Evolutionary conservation across 331 rosid genomes (phyloP).

Genomic region (Cydonia oblonga): DNA sequence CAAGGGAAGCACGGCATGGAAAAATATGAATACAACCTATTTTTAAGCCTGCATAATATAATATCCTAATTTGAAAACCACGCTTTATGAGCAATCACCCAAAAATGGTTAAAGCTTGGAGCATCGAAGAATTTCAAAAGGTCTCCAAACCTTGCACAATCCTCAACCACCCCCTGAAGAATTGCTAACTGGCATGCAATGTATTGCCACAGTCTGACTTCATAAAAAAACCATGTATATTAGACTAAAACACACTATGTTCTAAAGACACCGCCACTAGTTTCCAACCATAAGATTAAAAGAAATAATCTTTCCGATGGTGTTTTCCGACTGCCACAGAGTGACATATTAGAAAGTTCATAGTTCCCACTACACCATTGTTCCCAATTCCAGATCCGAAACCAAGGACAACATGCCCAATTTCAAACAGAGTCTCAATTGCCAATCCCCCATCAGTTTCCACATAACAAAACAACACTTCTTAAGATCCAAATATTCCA

Average conservation of each 20-base stretch:
- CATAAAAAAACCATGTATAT: background rate
- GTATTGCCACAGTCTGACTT: background rate
- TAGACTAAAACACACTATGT: background rate
- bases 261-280: background rate
- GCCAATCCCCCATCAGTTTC: background rate
- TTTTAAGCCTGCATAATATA: background rate
- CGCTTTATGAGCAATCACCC: background rate
- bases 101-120: background rate
- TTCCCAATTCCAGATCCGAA: background rate
- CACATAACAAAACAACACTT: background rate
- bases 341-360: background rate
- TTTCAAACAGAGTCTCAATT: background rate
- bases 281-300: background rate
- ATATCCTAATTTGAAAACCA: background rate
- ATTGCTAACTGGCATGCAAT: background rate
- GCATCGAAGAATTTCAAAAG: background rate
- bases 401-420: background rate
- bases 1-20: background rate
- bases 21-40: background rate
- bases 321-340: background rate
- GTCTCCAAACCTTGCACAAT: background rate
- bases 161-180: background rate
- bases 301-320: background rate
- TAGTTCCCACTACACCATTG: background rate
- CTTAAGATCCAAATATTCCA: conserved; percentile 3